Evolutionary conservation across 345 rosid genomes (phyloP).

Genomic region (Populus deltoides): DNA sequence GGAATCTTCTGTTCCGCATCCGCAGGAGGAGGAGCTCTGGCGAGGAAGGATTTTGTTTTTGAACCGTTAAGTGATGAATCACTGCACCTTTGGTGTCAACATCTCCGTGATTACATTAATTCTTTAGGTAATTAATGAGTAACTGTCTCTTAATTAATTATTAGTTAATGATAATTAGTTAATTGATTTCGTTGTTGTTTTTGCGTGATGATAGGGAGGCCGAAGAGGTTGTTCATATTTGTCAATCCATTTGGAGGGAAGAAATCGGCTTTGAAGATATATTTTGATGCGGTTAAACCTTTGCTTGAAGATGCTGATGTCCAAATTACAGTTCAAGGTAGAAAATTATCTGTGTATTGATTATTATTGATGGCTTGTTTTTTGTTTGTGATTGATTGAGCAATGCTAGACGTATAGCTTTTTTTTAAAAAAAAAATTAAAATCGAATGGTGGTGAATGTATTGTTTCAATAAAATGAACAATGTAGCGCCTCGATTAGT

Average conservation of each 20-base stretch:
- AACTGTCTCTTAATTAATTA: background rate
- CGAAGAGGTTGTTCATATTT: conserved; percentile 63
- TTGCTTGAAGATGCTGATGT: conserved; percentile 71
- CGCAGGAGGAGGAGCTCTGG: conserved; percentile 33
- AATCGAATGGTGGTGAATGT: background rate
- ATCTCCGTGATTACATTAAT: conserved; percentile 50
- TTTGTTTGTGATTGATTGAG: background rate
- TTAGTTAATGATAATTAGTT: too few species aligned
- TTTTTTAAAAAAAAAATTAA: too few species aligned
- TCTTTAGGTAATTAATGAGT: conserved; percentile 51
- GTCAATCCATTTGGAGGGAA: conserved; percentile 93
- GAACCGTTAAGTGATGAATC: conserved; percentile 62
- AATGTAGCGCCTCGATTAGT: background rate
- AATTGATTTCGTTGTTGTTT: background rate
- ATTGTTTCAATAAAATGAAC: background rate
- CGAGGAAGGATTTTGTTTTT: conserved; percentile 69
- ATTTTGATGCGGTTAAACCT: conserved; percentile 66
- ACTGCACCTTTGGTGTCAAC: conserved; percentile 53
- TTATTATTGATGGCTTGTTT: background rate
- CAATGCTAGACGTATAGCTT: background rate
- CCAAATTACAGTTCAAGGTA: conserved; percentile 70
- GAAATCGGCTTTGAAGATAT: conserved; percentile 61
- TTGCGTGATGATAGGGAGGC: conserved; percentile 48
- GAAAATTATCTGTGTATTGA: background rate
- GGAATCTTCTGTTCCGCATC: conserved; percentile 50